phyloP scores from a whole-genome alignment of 805 yeast genomes.

The Sugiyamaella americana region DNA sequence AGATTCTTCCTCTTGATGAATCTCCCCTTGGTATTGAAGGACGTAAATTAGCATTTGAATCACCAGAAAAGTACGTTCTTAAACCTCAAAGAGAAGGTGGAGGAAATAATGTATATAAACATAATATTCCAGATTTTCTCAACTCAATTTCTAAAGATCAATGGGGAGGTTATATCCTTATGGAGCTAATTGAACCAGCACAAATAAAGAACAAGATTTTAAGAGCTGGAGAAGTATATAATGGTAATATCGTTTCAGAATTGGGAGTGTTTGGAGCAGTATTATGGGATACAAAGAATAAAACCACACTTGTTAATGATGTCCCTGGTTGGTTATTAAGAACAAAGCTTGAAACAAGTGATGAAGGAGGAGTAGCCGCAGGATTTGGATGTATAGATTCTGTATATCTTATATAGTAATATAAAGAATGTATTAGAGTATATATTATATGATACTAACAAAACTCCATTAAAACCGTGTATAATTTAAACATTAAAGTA shows the following conservation, averaged over 20 bases:
- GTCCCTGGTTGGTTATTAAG: conserved; percentile 82
- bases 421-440: neutral
- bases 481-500: too few relatives aligned
- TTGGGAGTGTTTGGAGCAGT: conserved; percentile 85
- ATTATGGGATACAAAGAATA: conserved; percentile 60
- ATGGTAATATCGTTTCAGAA: conserved; percentile 82
- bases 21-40: conserved; percentile 53
- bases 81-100: conserved; percentile 99
- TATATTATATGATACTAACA: neutral
- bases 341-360: conserved; percentile 77
- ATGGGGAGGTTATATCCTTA: conserved; percentile 87
- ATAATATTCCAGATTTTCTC: conserved; percentile 74
- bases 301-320: conserved; percentile 54
- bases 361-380: conserved; percentile 99
- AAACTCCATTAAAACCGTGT: too few relatives aligned
- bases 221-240: conserved; percentile 53
- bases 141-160: conserved; percentile 51
- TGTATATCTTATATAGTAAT: conserved; percentile 43
- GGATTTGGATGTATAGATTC: conserved; percentile 97
- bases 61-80: conserved; percentile 69
- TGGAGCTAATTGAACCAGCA: conserved; percentile 88
- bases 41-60: conserved; percentile 56
- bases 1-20: conserved; percentile 81
- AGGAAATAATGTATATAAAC: conserved; percentile 87
- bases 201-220: conserved; percentile 61